A percentile compares a stretch with the other conserved stretches of the same genome.
phyloP scores from a whole-genome alignment of 2,329 filamentous ascomycete genomes.

The Helminthosporium solani region DNA sequence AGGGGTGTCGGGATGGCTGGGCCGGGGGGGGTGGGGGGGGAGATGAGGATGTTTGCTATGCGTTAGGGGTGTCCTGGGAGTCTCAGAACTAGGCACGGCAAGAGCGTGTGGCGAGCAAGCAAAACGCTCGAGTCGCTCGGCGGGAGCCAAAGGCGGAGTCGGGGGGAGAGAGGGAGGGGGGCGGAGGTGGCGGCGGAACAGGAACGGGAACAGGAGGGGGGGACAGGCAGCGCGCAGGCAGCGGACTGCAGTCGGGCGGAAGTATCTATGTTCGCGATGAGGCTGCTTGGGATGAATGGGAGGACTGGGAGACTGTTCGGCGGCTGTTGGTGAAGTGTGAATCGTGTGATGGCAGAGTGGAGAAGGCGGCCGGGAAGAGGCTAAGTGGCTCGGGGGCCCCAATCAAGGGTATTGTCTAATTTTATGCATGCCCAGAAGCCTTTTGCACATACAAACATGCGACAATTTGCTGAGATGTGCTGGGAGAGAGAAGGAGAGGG shows the following conservation, averaged over 20 bases:
- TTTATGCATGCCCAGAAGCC: too few relatives aligned
- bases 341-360: conserved; percentile 17
- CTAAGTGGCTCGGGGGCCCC: background rate
- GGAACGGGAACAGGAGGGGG: too few relatives aligned
- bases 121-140: conserved; percentile 15
- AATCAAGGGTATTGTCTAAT: background rate
- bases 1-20: conserved; percentile 25
- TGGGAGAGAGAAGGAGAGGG: too few relatives aligned
- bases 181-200: conserved; percentile 4
- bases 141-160: too few relatives aligned
- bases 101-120: conserved; percentile 27
- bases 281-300: conserved; percentile 31
- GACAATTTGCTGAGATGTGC: too few relatives aligned
- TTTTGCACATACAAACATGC: too few relatives aligned
- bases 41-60: conserved; percentile 36
- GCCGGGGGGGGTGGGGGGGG: conserved; percentile 28
- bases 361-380: conserved; percentile 2
- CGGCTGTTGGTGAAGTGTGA: conserved; percentile 18
- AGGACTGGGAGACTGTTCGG: conserved; percentile 11
- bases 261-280: conserved; percentile 27
- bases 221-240: conserved; percentile 15
- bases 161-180: background rate
- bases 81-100: background rate
- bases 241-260: conserved; percentile 12
- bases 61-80: conserved; percentile 12